Percentiles rank a stretch among this genome's conserved stretches.
Evolutionary conservation across 2,329 filamentous ascomycete species (phyloP).

Genomic region (Pyrenophora teres): DNA sequence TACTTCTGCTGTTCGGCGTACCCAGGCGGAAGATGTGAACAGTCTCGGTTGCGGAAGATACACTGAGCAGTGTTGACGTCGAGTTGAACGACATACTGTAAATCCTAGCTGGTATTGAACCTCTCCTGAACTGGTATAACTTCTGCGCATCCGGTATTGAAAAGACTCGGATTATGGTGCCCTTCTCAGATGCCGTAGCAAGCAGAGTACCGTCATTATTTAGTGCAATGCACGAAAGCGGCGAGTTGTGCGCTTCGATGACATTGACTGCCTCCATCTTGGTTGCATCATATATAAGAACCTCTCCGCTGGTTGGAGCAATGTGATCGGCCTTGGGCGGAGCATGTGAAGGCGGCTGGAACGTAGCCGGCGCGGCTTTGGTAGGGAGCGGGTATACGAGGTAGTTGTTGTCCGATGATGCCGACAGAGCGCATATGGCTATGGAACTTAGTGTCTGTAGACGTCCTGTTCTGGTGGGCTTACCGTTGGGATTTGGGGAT

Average conservation of each 20-base stretch:
- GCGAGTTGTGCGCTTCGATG: conserved; percentile 90
- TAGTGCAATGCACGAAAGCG: conserved; percentile 85
- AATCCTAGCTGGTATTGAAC: conserved; percentile 93
- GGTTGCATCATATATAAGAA: conserved; percentile 88
- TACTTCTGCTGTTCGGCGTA: conserved; percentile 40
- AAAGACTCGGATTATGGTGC: conserved; percentile 96
- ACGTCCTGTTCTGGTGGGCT: conserved; percentile 4
- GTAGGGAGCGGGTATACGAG: conserved; percentile 89
- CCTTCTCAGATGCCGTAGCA: conserved; percentile 94
- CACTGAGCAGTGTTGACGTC: conserved; percentile 87
- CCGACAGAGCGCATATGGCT: conserved; percentile 90
- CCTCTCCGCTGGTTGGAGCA: conserved; percentile 84
- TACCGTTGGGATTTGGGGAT: conserved; percentile 84
- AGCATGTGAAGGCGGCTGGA: conserved; percentile 74
- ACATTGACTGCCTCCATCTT: conserved; percentile 93
- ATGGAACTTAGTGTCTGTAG: conserved; percentile 19
- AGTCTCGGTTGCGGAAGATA: conserved; percentile 94
- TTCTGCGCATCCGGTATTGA: conserved; percentile 89
- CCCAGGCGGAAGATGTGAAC: conserved; percentile 90
- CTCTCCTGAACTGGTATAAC: conserved; percentile 92
- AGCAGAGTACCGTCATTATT: conserved; percentile 91
- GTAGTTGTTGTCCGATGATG: conserved; percentile 94
- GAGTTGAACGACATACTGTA: conserved; percentile 99
- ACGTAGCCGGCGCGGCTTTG: conserved; percentile 58
- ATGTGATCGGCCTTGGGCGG: conserved; percentile 78